Conservation (phyloP, 768 basidiomycete species). For the Tricholoma hemisulphureum region DNA sequence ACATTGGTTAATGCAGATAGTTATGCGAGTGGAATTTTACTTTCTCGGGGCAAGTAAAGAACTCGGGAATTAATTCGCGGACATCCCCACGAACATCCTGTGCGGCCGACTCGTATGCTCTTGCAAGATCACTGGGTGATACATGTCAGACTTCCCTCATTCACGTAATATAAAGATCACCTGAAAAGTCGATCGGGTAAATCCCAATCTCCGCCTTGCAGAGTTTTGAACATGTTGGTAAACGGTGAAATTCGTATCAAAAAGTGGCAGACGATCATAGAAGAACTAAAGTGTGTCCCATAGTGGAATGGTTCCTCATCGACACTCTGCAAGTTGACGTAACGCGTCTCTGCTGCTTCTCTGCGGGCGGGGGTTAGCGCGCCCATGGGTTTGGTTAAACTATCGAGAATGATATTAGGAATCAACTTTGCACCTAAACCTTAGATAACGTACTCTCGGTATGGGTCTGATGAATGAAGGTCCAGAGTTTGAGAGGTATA, state of each 20-base stretch:
- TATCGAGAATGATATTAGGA: slow-evolving; percentile 24
- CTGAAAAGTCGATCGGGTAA: slow-evolving; percentile 83
- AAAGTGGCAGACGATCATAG: slow-evolving; percentile 96
- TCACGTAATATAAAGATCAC: slow-evolving; percentile 35
- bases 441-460: slow-evolving; percentile 61
- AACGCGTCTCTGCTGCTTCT: slow-evolving; percentile 75
- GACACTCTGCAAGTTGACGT: slow-evolving; percentile 72
- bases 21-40: slow-evolving; percentile 16
- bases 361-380: slow-evolving; percentile 73
- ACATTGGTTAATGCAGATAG: not conserved
- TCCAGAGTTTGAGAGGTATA: slow-evolving; percentile 74
- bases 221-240: slow-evolving; percentile 92
- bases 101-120: slow-evolving; percentile 83
- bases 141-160: not conserved
- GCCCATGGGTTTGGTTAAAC: slow-evolving; percentile 88
- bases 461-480: slow-evolving; percentile 56
- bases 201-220: slow-evolving; percentile 95
- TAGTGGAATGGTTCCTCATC: slow-evolving; percentile 89
- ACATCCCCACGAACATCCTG: slow-evolving; percentile 88
- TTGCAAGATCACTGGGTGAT: slow-evolving; percentile 60
- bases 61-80: slow-evolving; percentile 89
- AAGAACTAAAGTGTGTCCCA: slow-evolving; percentile 93
- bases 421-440: not conserved
- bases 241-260: slow-evolving; percentile 87
- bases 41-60: slow-evolving; percentile 81